Evolutionary conservation across 192 early-diverging fungal genomes (phyloP), one percentile per base, ranked within the genome.

Genomic region (Backusella westeae): DNA sequence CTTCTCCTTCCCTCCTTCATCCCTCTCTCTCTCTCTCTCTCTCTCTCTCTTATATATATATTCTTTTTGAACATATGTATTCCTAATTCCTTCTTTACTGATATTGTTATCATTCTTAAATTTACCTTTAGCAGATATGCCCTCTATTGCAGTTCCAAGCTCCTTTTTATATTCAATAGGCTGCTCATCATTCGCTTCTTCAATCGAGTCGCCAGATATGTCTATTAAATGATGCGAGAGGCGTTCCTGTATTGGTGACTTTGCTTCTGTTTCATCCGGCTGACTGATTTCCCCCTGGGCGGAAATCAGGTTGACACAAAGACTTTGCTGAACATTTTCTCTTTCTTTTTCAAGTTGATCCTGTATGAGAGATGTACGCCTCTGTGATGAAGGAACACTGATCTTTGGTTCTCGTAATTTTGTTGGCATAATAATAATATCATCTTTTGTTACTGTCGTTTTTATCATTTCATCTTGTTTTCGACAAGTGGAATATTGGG

Each of bases 271-370:
- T 32, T 71, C 70, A 41, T 71, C 70, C 15, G 70, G 70, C 42
- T 71, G 70, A n/a, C 34, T 67, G 15, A 75, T 44, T 2, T 67
- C 41, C 41, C 74, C 74, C 52, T 75, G 74, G 15, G 74, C 74
- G 3, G 41, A 65, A 7, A 75, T 39, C 17, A 67, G 41, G 42
- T 75, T 75, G 17, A 67, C 63, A 19, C 36, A 67, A 7, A 75
- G 32, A 7, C 23, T 39, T 15, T 49, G 70, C 32, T 42, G 35
- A 19, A 65, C 44, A 42, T 49, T 67, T 49, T 66, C 74, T 29
- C 65, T 36, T 34, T 75, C 74, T 44, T 67, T 75, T 21, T 67
- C 63, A 26, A 66, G 67, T 46, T 75, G 74, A 23, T 75, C 74
- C 19, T 75, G 74, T 26, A 75, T 41, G 59, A 75, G 44, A 0